A percentile compares a stretch with the other conserved stretches of the same genome.
Conservation (phyloP, 1,139 yeast species). For the Eremothecium cymbalariae region DNA sequence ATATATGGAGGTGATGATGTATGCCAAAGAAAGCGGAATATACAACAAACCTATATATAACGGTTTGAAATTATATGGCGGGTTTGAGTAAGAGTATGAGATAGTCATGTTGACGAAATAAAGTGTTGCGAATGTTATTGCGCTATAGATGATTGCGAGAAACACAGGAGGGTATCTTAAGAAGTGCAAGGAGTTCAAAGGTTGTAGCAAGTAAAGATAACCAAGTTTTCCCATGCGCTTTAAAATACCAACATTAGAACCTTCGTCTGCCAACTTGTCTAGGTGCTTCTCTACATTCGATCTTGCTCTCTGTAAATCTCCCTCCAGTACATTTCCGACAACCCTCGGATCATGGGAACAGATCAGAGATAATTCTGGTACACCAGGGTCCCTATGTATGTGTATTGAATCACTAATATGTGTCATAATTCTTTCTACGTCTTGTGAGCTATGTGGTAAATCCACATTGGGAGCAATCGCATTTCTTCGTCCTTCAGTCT, state of each 20-base stretch:
- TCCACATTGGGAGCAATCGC: slow-evolving; percentile 15
- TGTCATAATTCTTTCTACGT: slow-evolving; percentile 13
- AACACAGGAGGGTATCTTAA: slow-evolving; percentile 66
- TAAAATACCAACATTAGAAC: slow-evolving; percentile 12
- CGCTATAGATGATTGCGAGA: slow-evolving; percentile 55
- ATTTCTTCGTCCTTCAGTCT: neutral
- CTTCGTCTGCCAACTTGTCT: slow-evolving; percentile 19
- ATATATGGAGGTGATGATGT: slow-evolving; percentile 59
- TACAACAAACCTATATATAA: slow-evolving; percentile 67
- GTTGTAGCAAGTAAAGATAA: slow-evolving; percentile 43
- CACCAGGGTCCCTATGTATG: slow-evolving; percentile 16
- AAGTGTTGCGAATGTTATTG: slow-evolving; percentile 58
- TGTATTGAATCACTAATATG: slow-evolving; percentile 13
- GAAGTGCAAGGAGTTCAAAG: slow-evolving; percentile 42
- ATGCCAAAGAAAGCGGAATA: slow-evolving; percentile 76
- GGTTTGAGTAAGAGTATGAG: slow-evolving; percentile 50
- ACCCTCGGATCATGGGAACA: slow-evolving; percentile 26
- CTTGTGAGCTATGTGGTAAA: slow-evolving; percentile 21
- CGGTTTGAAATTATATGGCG: slow-evolving; percentile 63
- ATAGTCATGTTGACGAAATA: slow-evolving; percentile 72
- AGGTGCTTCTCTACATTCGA: slow-evolving; percentile 26
- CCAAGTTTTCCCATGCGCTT: slow-evolving; percentile 22
- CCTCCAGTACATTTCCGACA: slow-evolving; percentile 20
- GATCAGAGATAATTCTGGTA: slow-evolving; percentile 32
- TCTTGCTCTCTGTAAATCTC: slow-evolving; percentile 15